Evolutionary conservation across 2,329 filamentous ascomycete species (phyloP), one percentile per base, ranked within the genome.

Genomic region (Sporothrix variecibatus): DNA sequence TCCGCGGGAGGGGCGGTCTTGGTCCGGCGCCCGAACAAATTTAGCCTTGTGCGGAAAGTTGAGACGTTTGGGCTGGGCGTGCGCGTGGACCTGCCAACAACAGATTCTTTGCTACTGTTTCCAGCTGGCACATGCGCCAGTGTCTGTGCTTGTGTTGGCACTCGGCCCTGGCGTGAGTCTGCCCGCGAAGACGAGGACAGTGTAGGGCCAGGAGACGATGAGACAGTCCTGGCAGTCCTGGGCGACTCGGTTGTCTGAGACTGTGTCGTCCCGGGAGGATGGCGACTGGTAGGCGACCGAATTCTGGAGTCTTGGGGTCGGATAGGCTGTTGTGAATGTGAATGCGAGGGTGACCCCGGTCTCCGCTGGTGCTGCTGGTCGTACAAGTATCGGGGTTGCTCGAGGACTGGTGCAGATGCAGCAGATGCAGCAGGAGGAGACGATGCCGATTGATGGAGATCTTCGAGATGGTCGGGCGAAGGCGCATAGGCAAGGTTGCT

Each of bases 11-110:
- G 80, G 0, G 88, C 85, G 0, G 88, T 86, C 81, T 94, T 97
- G 17, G 90, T 90, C 73, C 90, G 91, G 77, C 92, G 89, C 9
- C 91, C 86, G 78, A 97, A 97, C 72, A 97, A 87, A 0, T 92
- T 92, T 80, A 97, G 96, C 1, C 92, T 89, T 8, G 88, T 86
- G 77, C 84, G 86, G 51, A 90, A 89, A 15, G 88, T 87, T 11
- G 86, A 86, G 3, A 89, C 83, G 72, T 86, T 88, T 2, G 90
- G 88, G 76, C 86, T 90, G 74, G 85, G 89, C 56, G 84, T 83
- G 78, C 87, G 83, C 76, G 83, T 80, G 11, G 77, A 11, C 31
- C 53, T 71, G 23, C 23, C 38, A 9, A 3, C 34, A 46, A 3
- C 34, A 46, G 76, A n/a, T 49, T 51, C 49, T 38, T 75, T 65